A percentile compares a stretch with the other conserved stretches of the same genome.
Conservation (phyloP, 495 filamentous ascomycete species). For the Pyronema domesticum region DNA sequence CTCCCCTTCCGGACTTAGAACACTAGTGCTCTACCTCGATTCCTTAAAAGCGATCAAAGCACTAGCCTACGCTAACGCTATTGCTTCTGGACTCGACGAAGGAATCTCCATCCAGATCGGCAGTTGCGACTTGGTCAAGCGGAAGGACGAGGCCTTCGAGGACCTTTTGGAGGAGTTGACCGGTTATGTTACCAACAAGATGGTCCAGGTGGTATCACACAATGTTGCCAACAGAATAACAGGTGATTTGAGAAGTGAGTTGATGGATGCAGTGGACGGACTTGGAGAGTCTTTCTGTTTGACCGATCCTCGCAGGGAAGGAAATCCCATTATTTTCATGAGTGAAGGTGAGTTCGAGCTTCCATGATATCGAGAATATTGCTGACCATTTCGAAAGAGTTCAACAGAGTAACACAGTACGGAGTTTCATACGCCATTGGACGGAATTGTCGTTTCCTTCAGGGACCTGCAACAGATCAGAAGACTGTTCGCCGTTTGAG, state of each 20-base stretch:
- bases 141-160: not conserved
- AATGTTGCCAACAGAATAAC: slow-evolving; percentile 41
- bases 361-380: slow-evolving; percentile 2
- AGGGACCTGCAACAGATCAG: slow-evolving; percentile 39
- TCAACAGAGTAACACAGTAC: slow-evolving; percentile 46
- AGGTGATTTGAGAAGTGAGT: slow-evolving; percentile 35
- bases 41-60: slow-evolving; percentile 42
- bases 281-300: slow-evolving; percentile 61
- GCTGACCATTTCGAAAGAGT: slow-evolving; percentile 27
- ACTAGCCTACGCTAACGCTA: slow-evolving; percentile 51
- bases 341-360: slow-evolving; percentile 39
- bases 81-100: slow-evolving; percentile 34
- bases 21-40: slow-evolving; percentile 43
- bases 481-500: slow-evolving; percentile 37
- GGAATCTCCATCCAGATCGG: not conserved
- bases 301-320: slow-evolving; percentile 52
- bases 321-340: slow-evolving; percentile 64
- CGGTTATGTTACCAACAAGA: slow-evolving; percentile 48
- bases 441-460: slow-evolving; percentile 45
- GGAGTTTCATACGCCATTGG: slow-evolving; percentile 40
- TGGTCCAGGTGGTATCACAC: slow-evolving; percentile 37
- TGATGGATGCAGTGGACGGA: slow-evolving; percentile 45
- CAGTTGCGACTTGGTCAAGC: not conserved
- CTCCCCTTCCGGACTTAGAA: slow-evolving; percentile 35
- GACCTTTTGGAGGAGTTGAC: slow-evolving; percentile 38